phyloP scores from a whole-genome alignment of 768 basidiomycete genomes.

The Rhizopogon vesiculosus region DNA sequence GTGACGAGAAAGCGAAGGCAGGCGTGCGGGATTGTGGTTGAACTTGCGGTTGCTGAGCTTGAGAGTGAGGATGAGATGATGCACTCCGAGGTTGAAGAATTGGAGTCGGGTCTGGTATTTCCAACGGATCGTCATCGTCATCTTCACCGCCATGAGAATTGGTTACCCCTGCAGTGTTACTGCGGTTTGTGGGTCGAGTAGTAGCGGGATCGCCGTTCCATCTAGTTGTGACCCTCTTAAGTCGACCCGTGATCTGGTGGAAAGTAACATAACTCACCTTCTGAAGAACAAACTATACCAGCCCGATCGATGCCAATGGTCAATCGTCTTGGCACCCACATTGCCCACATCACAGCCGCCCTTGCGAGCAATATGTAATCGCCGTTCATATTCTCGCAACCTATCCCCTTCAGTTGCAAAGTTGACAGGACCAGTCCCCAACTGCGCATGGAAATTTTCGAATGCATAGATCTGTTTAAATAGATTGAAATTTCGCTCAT shows the following conservation, averaged over 20 bases:
- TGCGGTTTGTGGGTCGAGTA: conserved; percentile 40
- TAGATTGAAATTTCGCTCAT: conserved; percentile 79
- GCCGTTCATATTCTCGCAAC: conserved; percentile 66
- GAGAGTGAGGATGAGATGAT: conserved; percentile 25
- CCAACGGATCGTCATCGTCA: conserved; percentile 47
- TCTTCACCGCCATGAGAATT: conserved; percentile 41
- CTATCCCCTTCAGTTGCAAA: conserved; percentile 57
- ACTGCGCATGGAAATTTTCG: conserved; percentile 41
- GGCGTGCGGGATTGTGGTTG: conserved; percentile 13
- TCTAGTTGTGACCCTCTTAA: conserved; percentile 27
- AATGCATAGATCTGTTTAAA: conserved; percentile 81
- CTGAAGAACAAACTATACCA: conserved; percentile 75
- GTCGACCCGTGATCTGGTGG: conserved; percentile 6
- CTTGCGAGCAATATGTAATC: conserved; percentile 61
- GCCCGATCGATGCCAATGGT: conserved; percentile 74
- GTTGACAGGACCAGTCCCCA: conserved; percentile 34
- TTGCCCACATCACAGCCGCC: conserved; percentile 68
- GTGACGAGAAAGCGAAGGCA: conserved; percentile 13
- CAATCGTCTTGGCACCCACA: conserved; percentile 66
- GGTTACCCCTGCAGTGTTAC: conserved; percentile 24
- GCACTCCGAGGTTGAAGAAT: conserved; percentile 30
- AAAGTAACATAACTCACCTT: conserved; percentile 37
- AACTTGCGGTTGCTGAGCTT: conserved; percentile 37
- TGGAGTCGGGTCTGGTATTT: conserved; percentile 31
- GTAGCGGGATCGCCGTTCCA: conserved; percentile 67